Percentiles rank a stretch among this genome's conserved stretches.
phyloP scores from a whole-genome alignment of 306 rosid species.

The Potentilla sterilis region DNA sequence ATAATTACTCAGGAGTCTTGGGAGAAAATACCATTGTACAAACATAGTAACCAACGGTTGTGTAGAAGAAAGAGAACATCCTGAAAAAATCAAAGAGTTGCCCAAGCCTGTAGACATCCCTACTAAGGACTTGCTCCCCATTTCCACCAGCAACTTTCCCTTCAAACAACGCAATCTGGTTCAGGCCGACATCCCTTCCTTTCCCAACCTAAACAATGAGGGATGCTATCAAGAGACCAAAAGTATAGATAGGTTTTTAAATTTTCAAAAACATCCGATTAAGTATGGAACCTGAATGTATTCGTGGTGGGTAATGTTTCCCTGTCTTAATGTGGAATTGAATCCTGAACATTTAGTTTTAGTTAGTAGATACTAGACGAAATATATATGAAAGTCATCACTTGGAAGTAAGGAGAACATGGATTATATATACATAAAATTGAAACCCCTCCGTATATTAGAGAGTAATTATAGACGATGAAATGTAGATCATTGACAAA shows the following conservation, averaged over 20 bases:
- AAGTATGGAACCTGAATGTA: slow-evolving; percentile 78
- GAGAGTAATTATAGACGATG: no score
- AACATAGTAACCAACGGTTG: slow-evolving; percentile 92
- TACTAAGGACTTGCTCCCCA: slow-evolving; percentile 97
- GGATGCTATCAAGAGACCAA: slow-evolving; percentile 25
- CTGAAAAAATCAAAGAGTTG: slow-evolving; percentile 94
- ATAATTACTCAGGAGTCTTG: not conserved
- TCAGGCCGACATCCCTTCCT: slow-evolving; percentile 98
- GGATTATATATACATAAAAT: no score
- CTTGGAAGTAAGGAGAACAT: not conserved
- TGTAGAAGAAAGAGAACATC: slow-evolving; percentile 91
- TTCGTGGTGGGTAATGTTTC: slow-evolving; percentile 92
- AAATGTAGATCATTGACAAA: no score
- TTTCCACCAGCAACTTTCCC: slow-evolving; percentile 99
- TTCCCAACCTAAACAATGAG: slow-evolving; percentile 80
- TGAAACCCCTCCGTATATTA: no score
- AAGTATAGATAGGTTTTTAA: slow-evolving; percentile 12
- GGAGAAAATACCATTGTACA: slow-evolving; percentile 77
- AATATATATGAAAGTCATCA: slow-evolving; percentile 1
- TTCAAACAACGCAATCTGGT: slow-evolving; percentile 98
- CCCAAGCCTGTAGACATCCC: slow-evolving; percentile 91
- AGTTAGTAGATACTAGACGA: slow-evolving; percentile 5
- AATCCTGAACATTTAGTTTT: slow-evolving; percentile 56
- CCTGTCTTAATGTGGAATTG: slow-evolving; percentile 95
- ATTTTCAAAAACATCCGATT: slow-evolving; percentile 13